Percentiles rank a stretch among this genome's conserved stretches.
phyloP scores from a whole-genome alignment of 805 yeast species.

The Ogataea nitratoaversa region DNA sequence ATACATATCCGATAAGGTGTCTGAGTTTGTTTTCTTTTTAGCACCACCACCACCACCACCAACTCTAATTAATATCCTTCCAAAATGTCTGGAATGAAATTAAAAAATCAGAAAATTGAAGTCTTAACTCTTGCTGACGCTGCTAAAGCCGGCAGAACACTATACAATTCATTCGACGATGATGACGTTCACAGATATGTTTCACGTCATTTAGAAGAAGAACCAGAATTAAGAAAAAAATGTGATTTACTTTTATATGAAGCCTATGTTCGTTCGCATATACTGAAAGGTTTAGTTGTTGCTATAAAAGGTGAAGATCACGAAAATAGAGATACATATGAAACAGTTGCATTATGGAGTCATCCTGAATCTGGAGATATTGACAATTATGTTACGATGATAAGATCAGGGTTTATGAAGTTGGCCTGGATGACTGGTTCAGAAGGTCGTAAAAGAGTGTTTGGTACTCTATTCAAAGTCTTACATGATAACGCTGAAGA shows the following conservation, averaged over 20 bases:
- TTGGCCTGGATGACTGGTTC: conserved; percentile 47
- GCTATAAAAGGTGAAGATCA: conserved; percentile 43
- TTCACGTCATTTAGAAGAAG: conserved; percentile 30
- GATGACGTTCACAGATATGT: conserved; percentile 30
- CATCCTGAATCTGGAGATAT: conserved; percentile 41
- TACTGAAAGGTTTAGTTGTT: conserved; percentile 44
- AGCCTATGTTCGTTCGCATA: conserved; percentile 47
- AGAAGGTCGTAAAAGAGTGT: conserved; percentile 46
- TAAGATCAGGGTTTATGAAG: conserved; percentile 49
- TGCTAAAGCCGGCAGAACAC: conserved; percentile 32
- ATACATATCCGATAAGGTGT: no score
- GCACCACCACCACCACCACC: not conserved
- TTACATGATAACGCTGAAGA: conserved; percentile 45
- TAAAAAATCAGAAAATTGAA: conserved; percentile 24
- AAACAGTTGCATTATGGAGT: conserved; percentile 54
- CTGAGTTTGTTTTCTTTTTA: no score
- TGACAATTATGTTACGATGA: conserved; percentile 43
- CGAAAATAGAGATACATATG: conserved; percentile 34
- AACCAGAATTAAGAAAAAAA: conserved; percentile 27
- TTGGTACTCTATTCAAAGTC: conserved; percentile 46
- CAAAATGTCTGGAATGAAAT: not conserved
- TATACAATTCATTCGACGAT: conserved; percentile 33
- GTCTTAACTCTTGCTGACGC: conserved; percentile 25
- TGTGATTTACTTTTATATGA: conserved; percentile 43
- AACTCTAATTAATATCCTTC: not conserved